These are phyloP conservation scores for Ophiostoma fasciatum DNA, from an alignment of 2,329 filamentous ascomycete species.

Conservation along the genomic window DNA sequence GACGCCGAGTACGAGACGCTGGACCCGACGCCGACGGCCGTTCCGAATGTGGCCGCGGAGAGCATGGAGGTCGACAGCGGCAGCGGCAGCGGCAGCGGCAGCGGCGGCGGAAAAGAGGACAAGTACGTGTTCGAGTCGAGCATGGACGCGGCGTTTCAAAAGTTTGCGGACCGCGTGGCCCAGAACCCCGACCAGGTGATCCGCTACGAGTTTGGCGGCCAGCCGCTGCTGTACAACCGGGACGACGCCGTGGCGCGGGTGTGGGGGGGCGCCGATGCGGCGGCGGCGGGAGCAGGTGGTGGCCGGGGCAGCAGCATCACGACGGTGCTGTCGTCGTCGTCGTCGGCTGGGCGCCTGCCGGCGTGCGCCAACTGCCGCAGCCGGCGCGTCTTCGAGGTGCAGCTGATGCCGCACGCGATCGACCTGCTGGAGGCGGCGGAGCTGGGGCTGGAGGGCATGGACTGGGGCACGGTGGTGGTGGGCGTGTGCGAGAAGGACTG, in stretches of 20 bases:
- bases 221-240: slow-evolving; percentile 67
- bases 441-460: slow-evolving; percentile 70
- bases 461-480: slow-evolving; percentile 89
- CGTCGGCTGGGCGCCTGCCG: slow-evolving; percentile 43
- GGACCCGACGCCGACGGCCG: slow-evolving; percentile 34
- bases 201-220: slow-evolving; percentile 61
- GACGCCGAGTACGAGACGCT: slow-evolving; percentile 90
- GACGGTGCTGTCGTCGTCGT: slow-evolving; percentile 14
- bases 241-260: slow-evolving; percentile 57
- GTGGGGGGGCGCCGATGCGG: slow-evolving; percentile 16
- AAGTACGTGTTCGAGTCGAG: slow-evolving; percentile 57
- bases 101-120: slow-evolving; percentile 40
- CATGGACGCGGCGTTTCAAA: slow-evolving; percentile 64
- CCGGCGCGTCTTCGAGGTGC: slow-evolving; percentile 72
- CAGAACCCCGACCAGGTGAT: slow-evolving; percentile 77
- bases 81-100: slow-evolving; percentile 14
- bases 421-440: slow-evolving; percentile 71
- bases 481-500: slow-evolving; percentile 77
- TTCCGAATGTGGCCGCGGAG: slow-evolving; percentile 30
- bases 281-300: too few relatives aligned
- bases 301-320: slow-evolving; percentile 14
- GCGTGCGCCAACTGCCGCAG: slow-evolving; percentile 63
- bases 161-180: slow-evolving; percentile 61
- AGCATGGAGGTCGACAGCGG: slow-evolving; percentile 29
- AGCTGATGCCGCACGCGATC: slow-evolving; percentile 84